These are phyloP conservation scores for Dendrobium huoshanense DNA, from an alignment of 106 monocot species.

Conservation along the genomic window DNA sequence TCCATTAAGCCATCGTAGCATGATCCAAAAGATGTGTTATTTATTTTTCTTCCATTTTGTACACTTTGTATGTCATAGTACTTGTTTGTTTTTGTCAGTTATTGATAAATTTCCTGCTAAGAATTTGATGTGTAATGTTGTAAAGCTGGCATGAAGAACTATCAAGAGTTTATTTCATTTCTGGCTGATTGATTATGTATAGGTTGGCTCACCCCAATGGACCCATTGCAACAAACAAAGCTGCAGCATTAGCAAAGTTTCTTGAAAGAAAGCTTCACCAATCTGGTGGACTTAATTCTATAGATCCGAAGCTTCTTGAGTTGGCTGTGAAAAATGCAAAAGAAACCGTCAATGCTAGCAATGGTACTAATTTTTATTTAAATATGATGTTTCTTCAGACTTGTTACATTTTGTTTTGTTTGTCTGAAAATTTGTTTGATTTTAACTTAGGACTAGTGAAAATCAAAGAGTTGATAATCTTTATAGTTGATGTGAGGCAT, in stretches of 20 bases:
- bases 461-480: not conserved
- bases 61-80: not conserved
- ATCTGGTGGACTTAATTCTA: slow-evolving; percentile 77
- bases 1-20: not conserved
- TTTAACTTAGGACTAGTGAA: not conserved
- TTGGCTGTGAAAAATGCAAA: slow-evolving; percentile 85
- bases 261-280: slow-evolving; percentile 90
- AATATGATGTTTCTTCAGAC: not conserved
- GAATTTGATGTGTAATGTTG: not conserved
- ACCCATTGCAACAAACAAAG: slow-evolving; percentile 87
- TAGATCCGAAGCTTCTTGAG: slow-evolving; percentile 77
- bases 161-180: not conserved
- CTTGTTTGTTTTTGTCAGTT: not conserved
- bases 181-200: not conserved
- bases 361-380: slow-evolving; percentile 1
- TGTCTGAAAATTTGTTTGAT: not conserved
- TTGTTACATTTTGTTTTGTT: not conserved
- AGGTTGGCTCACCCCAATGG: slow-evolving; percentile 96
- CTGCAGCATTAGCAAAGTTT: slow-evolving; percentile 96
- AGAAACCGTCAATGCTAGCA: slow-evolving; percentile 61
- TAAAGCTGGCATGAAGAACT: slow-evolving; percentile 1
- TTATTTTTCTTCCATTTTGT: not conserved
- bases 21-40: not conserved
- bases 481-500: no score
- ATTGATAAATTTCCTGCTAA: not conserved